Conservation (phyloP, 140 eudicot genomes). For the Stevia rebaudiana region DNA sequence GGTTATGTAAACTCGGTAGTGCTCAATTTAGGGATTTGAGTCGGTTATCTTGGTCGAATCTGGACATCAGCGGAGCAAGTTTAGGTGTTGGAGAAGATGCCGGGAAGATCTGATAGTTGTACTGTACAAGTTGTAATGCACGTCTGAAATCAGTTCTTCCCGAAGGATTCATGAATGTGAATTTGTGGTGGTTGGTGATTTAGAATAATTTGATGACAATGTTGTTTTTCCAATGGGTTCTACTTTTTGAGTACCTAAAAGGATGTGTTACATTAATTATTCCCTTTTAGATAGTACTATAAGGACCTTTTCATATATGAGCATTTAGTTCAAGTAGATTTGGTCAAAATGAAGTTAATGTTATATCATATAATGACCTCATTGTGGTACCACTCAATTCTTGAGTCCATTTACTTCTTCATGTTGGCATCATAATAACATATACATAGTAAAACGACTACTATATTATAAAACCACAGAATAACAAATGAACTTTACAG, state of each 20-base stretch:
- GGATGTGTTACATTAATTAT: slow-evolving; percentile 15
- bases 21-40: slow-evolving; percentile 14
- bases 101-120: slow-evolving; percentile 8
- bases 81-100: slow-evolving; percentile 21
- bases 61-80: slow-evolving; percentile 17
- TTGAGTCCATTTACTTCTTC: slow-evolving; percentile 2
- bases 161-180: slow-evolving; percentile 16
- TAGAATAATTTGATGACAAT: slow-evolving; percentile 13
- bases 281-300: slow-evolving; percentile 13
- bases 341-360: slow-evolving; percentile 3
- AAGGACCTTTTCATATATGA: slow-evolving; percentile 5
- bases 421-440: background rate
- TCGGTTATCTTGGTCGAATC: background rate
- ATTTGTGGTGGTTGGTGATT: slow-evolving; percentile 34
- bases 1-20: background rate
- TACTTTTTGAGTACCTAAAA: slow-evolving; percentile 15
- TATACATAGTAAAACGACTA: background rate
- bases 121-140: slow-evolving; percentile 7
- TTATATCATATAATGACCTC: slow-evolving; percentile 6
- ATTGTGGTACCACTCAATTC: background rate
- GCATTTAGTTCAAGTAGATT: slow-evolving; percentile 15
- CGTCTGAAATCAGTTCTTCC: slow-evolving; percentile 2
- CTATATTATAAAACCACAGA: background rate
- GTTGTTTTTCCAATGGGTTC: slow-evolving; percentile 3
- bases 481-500: background rate